Evolutionary conservation across 1,284 basidiomycete genomes (phyloP).

Genomic region (Cutaneotrichosporon sp.): DNA sequence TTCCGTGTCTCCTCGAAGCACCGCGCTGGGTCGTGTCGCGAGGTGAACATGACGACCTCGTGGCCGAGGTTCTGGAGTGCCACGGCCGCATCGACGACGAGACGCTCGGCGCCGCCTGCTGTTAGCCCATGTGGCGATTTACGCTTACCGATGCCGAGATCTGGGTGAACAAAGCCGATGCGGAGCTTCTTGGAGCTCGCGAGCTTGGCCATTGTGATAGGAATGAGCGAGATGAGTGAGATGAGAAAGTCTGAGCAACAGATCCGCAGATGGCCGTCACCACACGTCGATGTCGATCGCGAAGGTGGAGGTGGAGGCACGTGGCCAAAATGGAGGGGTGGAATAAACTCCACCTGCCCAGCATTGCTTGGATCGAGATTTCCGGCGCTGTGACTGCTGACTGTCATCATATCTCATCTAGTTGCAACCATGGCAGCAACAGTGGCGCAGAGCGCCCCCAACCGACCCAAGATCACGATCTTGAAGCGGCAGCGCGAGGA

Average conservation of each 20-base stretch:
- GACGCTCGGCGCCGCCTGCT: constrained; percentile 87
- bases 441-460: background rate
- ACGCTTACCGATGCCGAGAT: constrained; percentile 88
- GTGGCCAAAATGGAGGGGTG: background rate
- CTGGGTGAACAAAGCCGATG: constrained; percentile 90
- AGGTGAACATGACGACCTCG: constrained; percentile 89
- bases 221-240: background rate
- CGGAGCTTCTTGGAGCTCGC: constrained; percentile 45
- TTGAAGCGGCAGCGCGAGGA: constrained; percentile 72
- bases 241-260: background rate
- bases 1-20: constrained; percentile 89
- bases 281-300: background rate
- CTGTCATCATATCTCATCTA: background rate
- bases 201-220: constrained; percentile 5
- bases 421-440: constrained; percentile 22
- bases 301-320: background rate
- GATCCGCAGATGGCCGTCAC: no score
- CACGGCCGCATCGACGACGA: constrained; percentile 94
- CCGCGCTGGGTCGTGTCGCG: constrained; percentile 79
- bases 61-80: constrained; percentile 84
- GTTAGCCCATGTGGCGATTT: constrained; percentile 3
- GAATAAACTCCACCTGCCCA: background rate
- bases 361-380: constrained; percentile 1
- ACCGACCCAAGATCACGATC: constrained; percentile 63
- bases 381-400: background rate